phyloP scores from a whole-genome alignment of 2,329 filamentous ascomycete species.

The Cordyceps fumosorosea region DNA sequence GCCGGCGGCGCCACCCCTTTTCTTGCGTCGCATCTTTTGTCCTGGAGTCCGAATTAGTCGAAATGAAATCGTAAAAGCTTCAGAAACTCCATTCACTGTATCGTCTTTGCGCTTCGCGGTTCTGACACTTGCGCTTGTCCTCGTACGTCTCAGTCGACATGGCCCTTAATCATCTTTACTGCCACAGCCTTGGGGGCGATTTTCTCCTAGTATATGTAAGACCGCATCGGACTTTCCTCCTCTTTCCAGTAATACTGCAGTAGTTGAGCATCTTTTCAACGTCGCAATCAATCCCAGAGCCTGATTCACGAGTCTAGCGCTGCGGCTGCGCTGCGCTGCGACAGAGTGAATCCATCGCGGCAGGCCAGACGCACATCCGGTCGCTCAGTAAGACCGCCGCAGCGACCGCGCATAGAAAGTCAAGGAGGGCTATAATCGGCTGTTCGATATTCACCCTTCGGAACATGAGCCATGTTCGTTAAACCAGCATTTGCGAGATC shows the following conservation, averaged over 20 bases:
- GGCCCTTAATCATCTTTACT: not conserved
- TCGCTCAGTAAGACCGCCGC: no score
- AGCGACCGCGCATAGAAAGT: no score
- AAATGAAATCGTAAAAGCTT: accelerated
- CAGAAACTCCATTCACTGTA: not conserved
- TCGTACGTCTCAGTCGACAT: not conserved
- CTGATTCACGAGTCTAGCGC: not conserved
- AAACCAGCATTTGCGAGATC: no score
- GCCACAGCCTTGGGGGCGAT: not conserved
- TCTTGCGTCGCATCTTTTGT: not conserved
- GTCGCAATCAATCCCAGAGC: not conserved
- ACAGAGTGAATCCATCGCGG: no score
- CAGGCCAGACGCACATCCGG: no score
- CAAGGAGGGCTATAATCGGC: no score
- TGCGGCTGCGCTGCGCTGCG: no score
- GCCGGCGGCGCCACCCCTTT: not conserved
- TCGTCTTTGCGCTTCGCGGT: not conserved
- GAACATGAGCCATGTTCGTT: no score
- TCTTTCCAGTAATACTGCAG: not conserved
- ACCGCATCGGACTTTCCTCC: no score
- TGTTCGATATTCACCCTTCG: no score
- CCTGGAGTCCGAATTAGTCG: not conserved
- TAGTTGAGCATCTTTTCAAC: not conserved
- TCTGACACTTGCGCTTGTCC: slow-evolving; percentile 1
- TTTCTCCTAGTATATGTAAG: not conserved